Conservation (phyloP, 805 yeast species). For the Yamadazyma laniorum region DNA sequence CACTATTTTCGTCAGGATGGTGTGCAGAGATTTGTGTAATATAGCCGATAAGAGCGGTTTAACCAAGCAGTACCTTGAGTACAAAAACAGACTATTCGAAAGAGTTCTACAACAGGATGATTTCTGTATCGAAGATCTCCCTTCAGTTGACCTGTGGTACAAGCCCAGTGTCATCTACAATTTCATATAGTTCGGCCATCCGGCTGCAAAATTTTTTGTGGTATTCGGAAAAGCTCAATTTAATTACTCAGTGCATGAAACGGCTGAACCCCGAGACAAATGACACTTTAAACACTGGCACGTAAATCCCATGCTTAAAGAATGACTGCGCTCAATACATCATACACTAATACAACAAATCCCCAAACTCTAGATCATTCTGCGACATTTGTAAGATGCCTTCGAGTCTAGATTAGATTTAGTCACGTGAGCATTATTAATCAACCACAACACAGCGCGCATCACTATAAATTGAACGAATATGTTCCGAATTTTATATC, state of each 20-base stretch:
- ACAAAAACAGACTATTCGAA: constrained; percentile 7
- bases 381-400: not conserved
- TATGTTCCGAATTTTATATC: not conserved
- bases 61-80: constrained; percentile 10
- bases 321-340: too few relatives aligned
- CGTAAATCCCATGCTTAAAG: too few relatives aligned
- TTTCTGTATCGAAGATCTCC: constrained; percentile 1
- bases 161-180: constrained; percentile 11
- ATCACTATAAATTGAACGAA: constrained; percentile 4
- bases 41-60: constrained; percentile 1
- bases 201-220: not conserved
- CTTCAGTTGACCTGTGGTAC: constrained; percentile 6
- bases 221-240: constrained; percentile 1
- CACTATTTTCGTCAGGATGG: constrained; percentile 7
- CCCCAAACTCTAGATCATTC: not conserved
- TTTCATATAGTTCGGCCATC: not conserved
- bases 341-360: too few relatives aligned
- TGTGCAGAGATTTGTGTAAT: constrained; percentile 3
- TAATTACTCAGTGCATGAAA: too few relatives aligned
- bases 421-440: constrained; percentile 12
- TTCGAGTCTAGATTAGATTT: constrained; percentile 5
- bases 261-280: too few relatives aligned
- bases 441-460: too few relatives aligned
- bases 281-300: too few relatives aligned
- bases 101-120: constrained; percentile 8